Evolutionary conservation across 2,329 filamentous ascomycete genomes (phyloP), one percentile per base, ranked within the genome.

Genomic region (Elsinoe fawcettii): DNA sequence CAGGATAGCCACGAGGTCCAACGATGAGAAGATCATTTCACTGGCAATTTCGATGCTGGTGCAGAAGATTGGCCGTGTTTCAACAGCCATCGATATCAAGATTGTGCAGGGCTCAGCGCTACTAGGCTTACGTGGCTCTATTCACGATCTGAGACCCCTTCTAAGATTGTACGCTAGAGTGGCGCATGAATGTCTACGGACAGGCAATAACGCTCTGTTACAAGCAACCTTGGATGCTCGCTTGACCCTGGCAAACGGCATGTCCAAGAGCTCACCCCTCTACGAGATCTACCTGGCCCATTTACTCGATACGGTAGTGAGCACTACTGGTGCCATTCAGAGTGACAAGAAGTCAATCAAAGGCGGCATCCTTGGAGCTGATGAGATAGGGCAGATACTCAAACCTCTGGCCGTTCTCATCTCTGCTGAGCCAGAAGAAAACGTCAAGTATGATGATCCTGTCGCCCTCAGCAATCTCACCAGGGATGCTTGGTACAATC

Each of bases 401-500:
- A 86, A 87, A 59, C 93, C 93, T 11, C 77, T 99, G n/a, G 89
- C 93, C 6, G 78, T 90, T 1, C 80, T 99, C 55, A 87, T 95
- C 70, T 86, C 89, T 7, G 66, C 65, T 54, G 84, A 92, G 60
- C 65, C 66, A 5, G 66, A 70, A 22, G 65, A 71, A 1, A 63
- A 69, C 14, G 73, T 75, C 25, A 63, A 67, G 1, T 69, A 69
- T 56, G 84, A 92, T 59, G 65, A 72, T 18, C 67, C 72, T 37
- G 70, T 75, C 12, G 68, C 73, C 27, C 66, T 78, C 30, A 67
- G 67, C 5, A 82, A 83, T 6, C 80, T 87, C 60, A 81, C 83
- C 23, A 85, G 92, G 55, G 91, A 99, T 76, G 89, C 90, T 4
- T 99, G 93, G 93, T 97, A 96, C 74, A 99, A 99, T 66, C 90